Conservation (phyloP, 148 eudicot species). For the Cornus florida region DNA sequence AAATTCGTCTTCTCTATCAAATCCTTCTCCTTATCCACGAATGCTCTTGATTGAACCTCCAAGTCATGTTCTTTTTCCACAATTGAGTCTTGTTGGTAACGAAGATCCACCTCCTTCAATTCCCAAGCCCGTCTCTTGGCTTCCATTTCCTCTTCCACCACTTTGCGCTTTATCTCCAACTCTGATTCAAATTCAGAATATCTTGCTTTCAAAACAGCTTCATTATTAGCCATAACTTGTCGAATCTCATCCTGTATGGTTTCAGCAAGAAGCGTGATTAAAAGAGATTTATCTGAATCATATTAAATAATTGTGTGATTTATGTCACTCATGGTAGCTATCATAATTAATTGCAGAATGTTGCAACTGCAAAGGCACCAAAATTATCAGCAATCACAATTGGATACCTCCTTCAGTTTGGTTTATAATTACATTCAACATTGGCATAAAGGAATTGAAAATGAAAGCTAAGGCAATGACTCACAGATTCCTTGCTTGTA, state of each 20-base stretch:
- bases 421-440: not conserved
- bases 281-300: not conserved
- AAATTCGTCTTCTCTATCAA: conserved; percentile 45
- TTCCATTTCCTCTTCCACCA: conserved; percentile 70
- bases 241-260: conserved; percentile 56
- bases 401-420: not conserved
- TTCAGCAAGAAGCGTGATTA: conserved; percentile 13
- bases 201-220: conserved; percentile 50
- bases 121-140: conserved; percentile 84
- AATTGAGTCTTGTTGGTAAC: conserved; percentile 59
- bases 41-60: conserved; percentile 54
- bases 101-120: conserved; percentile 79
- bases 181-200: conserved; percentile 60
- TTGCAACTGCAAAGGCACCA: not conserved
- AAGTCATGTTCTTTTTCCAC: conserved; percentile 65
- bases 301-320: not conserved
- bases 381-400: not conserved
- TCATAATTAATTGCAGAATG: not conserved
- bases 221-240: conserved; percentile 54
- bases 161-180: conserved; percentile 51
- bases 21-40: conserved; percentile 65
- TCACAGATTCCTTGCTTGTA: conserved; percentile 68
- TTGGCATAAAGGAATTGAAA: not conserved
- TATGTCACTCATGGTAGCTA: not conserved
- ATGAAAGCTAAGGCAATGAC: conserved; percentile 12